These are phyloP conservation scores for Trichoderma cornu-damae DNA, from an alignment of 2,329 filamentous ascomycete species.

Conservation along the genomic window DNA sequence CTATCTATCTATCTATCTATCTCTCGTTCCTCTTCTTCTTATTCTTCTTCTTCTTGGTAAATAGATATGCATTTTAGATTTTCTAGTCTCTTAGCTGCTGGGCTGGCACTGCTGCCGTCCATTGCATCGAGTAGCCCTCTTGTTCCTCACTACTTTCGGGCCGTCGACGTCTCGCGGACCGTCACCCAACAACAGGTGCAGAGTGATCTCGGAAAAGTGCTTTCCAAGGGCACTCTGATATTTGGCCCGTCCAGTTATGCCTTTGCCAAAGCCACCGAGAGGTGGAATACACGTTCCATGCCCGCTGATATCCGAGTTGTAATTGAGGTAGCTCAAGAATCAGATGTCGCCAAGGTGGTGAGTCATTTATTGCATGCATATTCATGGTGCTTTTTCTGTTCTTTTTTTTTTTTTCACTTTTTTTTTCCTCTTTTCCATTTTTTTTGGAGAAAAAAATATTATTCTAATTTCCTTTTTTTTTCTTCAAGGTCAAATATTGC, in stretches of 20 bases:
- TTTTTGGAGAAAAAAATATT: too few species aligned
- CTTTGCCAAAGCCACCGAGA: background rate
- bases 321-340: background rate
- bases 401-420: too few species aligned
- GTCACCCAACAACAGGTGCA: background rate
- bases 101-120: background rate
- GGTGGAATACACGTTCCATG: constrained; percentile 1
- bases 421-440: too few species aligned
- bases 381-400: too few species aligned
- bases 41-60: too few species aligned
- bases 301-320: background rate
- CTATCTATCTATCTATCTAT: too few species aligned
- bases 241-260: background rate
- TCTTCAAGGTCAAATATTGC: background rate
- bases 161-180: background rate
- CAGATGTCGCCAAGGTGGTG: background rate
- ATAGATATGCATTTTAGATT: background rate
- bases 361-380: background rate
- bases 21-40: background rate
- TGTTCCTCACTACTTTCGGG: background rate
- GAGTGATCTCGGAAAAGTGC: background rate
- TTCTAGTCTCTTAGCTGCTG: background rate
- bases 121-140: background rate
- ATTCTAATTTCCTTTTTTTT: too few species aligned
- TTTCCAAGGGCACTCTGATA: background rate